Conservation (phyloP, 2,329 filamentous ascomycete species). For the Fonsecaea erecta region DNA sequence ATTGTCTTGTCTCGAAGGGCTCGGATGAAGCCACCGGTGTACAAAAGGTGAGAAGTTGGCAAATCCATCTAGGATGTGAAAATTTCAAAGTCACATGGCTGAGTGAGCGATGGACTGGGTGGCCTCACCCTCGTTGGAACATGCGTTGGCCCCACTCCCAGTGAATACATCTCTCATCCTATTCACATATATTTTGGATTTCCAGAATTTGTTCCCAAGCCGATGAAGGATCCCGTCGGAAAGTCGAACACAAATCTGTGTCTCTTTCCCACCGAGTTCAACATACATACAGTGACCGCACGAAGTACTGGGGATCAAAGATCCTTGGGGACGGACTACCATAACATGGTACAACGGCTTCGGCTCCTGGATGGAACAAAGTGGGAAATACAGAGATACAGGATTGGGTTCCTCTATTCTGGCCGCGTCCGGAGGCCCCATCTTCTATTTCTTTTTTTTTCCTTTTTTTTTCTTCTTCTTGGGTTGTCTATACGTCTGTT, state of each 20-base stretch:
- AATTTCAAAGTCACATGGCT: background rate
- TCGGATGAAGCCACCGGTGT: background rate
- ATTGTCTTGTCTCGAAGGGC: background rate
- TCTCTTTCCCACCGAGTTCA: background rate
- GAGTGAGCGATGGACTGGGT: background rate
- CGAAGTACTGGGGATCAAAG: background rate
- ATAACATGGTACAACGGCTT: slow-evolving; percentile 9
- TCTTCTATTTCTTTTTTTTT: background rate
- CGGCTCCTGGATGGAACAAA: background rate
- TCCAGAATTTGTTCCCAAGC: background rate
- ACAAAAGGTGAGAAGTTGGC: background rate
- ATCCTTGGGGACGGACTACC: slow-evolving; percentile 4
- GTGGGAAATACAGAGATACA: background rate
- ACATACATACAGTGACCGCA: background rate
- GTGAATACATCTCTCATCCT: background rate
- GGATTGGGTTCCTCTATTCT: background rate
- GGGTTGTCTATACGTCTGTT: background rate
- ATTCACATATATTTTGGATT: background rate
- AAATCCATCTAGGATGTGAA: background rate
- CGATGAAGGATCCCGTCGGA: background rate
- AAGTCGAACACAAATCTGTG: background rate
- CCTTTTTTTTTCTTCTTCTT: no score
- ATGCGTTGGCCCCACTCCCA: background rate
- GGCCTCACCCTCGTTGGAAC: background rate
- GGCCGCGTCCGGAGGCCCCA: background rate